A percentile compares a stretch with the other conserved stretches of the same genome.
These are phyloP conservation scores for Erysimum cheiranthoides DNA, from an alignment of 345 rosid genomes.

Conservation along the genomic window DNA sequence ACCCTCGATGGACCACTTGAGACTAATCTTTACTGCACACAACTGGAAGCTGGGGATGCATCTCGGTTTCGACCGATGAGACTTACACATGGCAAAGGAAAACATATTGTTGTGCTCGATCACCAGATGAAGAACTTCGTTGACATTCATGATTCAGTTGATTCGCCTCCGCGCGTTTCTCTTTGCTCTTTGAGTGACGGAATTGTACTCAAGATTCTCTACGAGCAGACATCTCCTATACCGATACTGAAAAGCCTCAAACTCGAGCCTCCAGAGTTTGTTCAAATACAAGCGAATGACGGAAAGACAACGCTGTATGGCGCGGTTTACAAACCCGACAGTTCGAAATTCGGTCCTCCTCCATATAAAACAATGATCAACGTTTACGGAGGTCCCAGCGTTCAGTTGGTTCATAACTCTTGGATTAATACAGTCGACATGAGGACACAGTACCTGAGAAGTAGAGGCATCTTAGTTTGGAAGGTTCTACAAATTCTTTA, in stretches of 20 bases:
- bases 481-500: constrained; percentile 58
- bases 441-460: constrained; percentile 89
- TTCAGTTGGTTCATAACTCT: constrained; percentile 74
- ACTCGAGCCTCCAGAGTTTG: constrained; percentile 80
- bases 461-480: constrained; percentile 93
- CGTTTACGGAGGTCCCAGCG: constrained; percentile 91
- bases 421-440: constrained; percentile 91
- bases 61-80: constrained; percentile 59
- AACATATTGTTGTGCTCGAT: constrained; percentile 80
- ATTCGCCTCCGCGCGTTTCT: constrained; percentile 70
- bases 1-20: constrained; percentile 84
- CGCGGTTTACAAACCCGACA: constrained; percentile 84
- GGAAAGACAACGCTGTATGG: constrained; percentile 65
- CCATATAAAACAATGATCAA: constrained; percentile 86
- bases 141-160: constrained; percentile 85
- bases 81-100: constrained; percentile 85
- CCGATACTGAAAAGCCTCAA: constrained; percentile 62
- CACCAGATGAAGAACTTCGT: constrained; percentile 82
- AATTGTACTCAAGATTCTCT: constrained; percentile 60
- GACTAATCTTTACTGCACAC: constrained; percentile 70
- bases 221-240: constrained; percentile 66
- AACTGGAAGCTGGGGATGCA: constrained; percentile 52
- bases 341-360: constrained; percentile 80
- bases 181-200: constrained; percentile 76
- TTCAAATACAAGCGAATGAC: constrained; percentile 70